Conservation (phyloP, 2,329 filamentous ascomycete species). For the Plectosphaerella cucumerina region DNA sequence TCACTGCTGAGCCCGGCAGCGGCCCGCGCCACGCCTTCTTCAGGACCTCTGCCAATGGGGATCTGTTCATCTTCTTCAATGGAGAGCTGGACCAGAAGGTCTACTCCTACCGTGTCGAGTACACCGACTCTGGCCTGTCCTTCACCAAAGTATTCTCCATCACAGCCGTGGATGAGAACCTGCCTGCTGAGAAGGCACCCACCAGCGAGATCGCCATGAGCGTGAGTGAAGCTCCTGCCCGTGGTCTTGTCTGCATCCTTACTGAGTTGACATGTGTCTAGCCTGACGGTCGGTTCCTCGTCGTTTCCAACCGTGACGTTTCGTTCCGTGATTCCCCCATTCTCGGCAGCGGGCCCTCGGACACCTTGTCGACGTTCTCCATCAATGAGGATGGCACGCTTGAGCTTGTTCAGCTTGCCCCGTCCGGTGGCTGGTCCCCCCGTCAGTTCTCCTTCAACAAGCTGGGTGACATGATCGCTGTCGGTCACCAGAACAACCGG, state of each 20-base stretch:
- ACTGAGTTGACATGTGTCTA: background rate
- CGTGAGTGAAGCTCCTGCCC: conserved; percentile 3
- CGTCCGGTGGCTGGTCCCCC: conserved; percentile 12
- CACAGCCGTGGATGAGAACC: conserved; percentile 8
- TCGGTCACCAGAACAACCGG: conserved; percentile 12
- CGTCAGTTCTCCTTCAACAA: conserved; percentile 14
- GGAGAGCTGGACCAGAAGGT: conserved; percentile 15
- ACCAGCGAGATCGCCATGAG: conserved; percentile 15
- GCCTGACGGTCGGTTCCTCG: background rate
- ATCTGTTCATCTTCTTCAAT: conserved; percentile 15
- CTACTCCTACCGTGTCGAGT: conserved; percentile 16
- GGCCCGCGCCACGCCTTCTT: conserved; percentile 16
- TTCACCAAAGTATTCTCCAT: conserved; percentile 15
- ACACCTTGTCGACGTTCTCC: conserved; percentile 12
- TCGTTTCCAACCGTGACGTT: conserved; percentile 11
- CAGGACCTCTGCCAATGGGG: conserved; percentile 10
- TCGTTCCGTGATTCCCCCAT: conserved; percentile 12
- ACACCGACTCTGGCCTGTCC: conserved; percentile 11
- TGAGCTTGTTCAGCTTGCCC: conserved; percentile 11
- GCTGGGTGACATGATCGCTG: conserved; percentile 9
- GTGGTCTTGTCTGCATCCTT: background rate
- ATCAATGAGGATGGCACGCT: conserved; percentile 12
- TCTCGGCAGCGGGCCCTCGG: conserved; percentile 12
- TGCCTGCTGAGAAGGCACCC: conserved; percentile 11
- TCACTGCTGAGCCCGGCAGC: conserved; percentile 10